Conservation (phyloP, 2,329 filamentous ascomycete species). For the Sordariomycetes sp. region DNA sequence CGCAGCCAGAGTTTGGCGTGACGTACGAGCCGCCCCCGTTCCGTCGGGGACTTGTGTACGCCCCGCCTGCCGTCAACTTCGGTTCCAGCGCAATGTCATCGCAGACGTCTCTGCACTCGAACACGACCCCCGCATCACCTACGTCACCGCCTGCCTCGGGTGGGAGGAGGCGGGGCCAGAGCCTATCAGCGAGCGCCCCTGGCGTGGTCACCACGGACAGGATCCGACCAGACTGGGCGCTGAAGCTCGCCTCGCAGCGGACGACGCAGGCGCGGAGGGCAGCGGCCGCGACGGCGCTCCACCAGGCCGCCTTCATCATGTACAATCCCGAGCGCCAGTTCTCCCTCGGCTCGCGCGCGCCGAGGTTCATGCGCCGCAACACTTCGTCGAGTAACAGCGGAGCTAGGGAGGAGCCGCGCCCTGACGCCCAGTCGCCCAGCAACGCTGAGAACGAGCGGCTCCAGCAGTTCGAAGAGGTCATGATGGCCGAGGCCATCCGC, state of each 20-base stretch:
- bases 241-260: constrained; percentile 73
- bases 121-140: constrained; percentile 25
- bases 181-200: constrained; percentile 68
- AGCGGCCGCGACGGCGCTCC: constrained; percentile 84
- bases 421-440: neutral
- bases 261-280: constrained; percentile 76
- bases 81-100: constrained; percentile 71
- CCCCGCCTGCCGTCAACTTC: constrained; percentile 28
- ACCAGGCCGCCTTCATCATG: constrained; percentile 89
- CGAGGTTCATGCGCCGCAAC: constrained; percentile 4
- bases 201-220: constrained; percentile 86
- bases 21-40: constrained; percentile 86
- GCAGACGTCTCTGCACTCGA: constrained; percentile 62
- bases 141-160: constrained; percentile 14
- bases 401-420: neutral
- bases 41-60: constrained; percentile 66
- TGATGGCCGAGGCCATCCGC: constrained; percentile 95
- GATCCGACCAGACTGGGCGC: constrained; percentile 87
- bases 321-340: constrained; percentile 35
- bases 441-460: constrained; percentile 28
- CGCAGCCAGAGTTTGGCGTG: constrained; percentile 90
- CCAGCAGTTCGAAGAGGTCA: constrained; percentile 90
- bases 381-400: neutral
- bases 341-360: neutral
- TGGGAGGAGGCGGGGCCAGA: constrained; percentile 36